Conservation (phyloP, 2,329 filamentous ascomycete genomes). For the Arthroderma uncinatum region DNA sequence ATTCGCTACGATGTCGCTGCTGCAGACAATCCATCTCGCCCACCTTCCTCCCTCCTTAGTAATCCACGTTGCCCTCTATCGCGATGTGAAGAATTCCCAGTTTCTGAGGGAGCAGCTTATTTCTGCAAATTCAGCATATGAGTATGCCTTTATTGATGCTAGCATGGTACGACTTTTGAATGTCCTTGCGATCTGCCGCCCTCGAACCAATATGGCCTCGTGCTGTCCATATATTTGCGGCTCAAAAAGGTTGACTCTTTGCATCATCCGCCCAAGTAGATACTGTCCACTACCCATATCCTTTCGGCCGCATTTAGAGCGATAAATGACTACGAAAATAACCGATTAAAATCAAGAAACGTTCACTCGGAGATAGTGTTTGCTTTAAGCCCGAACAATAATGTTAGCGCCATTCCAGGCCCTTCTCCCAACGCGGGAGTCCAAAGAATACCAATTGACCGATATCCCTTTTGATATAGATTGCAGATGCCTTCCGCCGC, state of each 20-base stretch:
- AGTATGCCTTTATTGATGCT: constrained; percentile 90
- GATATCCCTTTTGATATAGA: constrained; percentile 42
- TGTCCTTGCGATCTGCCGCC: no score
- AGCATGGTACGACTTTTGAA: constrained; percentile 48
- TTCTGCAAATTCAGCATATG: constrained; percentile 70
- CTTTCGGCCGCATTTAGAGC: constrained; percentile 68
- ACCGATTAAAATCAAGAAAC: constrained; percentile 63
- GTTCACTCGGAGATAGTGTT: constrained; percentile 83
- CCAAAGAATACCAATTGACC: background rate
- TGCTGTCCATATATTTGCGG: constrained; percentile 9
- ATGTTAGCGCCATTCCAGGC: constrained; percentile 43
- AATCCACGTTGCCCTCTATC: constrained; percentile 66
- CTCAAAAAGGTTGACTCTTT: constrained; percentile 1
- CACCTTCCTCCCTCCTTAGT: constrained; percentile 59
- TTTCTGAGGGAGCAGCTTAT: constrained; percentile 76
- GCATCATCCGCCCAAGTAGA: constrained; percentile 33
- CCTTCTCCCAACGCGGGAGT: background rate
- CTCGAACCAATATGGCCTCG: background rate
- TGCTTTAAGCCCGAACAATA: constrained; percentile 68
- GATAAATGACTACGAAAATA: constrained; percentile 52
- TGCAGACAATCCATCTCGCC: constrained; percentile 61
- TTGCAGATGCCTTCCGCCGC: constrained; percentile 78
- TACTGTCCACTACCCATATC: constrained; percentile 61
- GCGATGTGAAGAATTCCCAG: constrained; percentile 61
- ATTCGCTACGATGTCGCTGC: constrained; percentile 20